A percentile compares a stretch with the other conserved stretches of the same genome.
Conservation (phyloP, 1,139 yeast genomes). For the Geotrichum phurueaensis region DNA sequence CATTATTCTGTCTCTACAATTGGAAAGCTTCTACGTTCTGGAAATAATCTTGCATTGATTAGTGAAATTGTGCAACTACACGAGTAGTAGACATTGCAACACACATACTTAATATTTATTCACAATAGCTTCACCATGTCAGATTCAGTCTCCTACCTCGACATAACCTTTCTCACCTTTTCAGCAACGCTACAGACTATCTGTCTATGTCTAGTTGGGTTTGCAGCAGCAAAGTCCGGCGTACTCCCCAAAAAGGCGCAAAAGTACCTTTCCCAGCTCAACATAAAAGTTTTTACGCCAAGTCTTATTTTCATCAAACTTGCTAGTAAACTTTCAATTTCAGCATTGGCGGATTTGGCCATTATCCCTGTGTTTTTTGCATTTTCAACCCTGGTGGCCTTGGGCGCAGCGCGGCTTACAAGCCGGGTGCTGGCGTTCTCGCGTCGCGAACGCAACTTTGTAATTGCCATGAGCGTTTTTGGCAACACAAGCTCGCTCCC, state of each 20-base stretch:
- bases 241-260: conserved; percentile 56
- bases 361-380: conserved; percentile 65
- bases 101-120: background rate
- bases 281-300: conserved; percentile 77
- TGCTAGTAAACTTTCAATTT: conserved; percentile 62
- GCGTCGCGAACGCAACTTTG: conserved; percentile 64
- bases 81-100: too few species aligned
- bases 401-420: conserved; percentile 46
- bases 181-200: conserved; percentile 76
- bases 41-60: background rate
- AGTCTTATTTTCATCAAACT: conserved; percentile 73
- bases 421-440: conserved; percentile 47
- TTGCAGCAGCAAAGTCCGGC: conserved; percentile 56
- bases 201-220: conserved; percentile 64
- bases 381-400: conserved; percentile 57
- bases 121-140: conserved; percentile 6
- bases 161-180: conserved; percentile 58
- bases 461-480: conserved; percentile 82
- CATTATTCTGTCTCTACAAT: background rate
- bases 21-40: background rate
- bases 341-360: conserved; percentile 60
- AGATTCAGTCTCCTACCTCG: conserved; percentile 42
- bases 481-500: conserved; percentile 61
- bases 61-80: background rate
- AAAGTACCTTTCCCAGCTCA: conserved; percentile 56